Percentiles rank a stretch among this genome's conserved stretches.
phyloP scores from a whole-genome alignment of 768 basidiomycete species.

The Boletus tomentosulus region DNA sequence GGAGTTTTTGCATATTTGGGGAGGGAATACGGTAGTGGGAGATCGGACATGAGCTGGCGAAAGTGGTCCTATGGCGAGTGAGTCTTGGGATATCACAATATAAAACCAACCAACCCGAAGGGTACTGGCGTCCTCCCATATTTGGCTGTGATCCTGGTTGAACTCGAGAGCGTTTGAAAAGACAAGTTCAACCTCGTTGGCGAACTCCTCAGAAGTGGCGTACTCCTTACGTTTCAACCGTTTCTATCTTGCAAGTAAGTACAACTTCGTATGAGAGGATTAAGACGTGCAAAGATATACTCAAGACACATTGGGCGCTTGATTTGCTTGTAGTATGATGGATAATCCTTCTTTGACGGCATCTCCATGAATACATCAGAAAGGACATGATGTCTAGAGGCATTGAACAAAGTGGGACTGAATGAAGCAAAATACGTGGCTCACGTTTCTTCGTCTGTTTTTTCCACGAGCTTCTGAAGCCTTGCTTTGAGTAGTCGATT shows the following conservation, averaged over 20 bases:
- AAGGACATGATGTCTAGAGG: slow-evolving; percentile 56
- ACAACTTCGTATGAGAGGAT: neutral
- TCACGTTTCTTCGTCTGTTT: slow-evolving; percentile 62
- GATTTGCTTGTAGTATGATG: slow-evolving; percentile 76
- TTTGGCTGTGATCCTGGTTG: slow-evolving; percentile 79
- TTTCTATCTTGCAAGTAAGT: slow-evolving; percentile 47
- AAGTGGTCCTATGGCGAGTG: slow-evolving; percentile 57
- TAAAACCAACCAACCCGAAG: slow-evolving; percentile 49
- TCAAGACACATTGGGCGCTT: slow-evolving; percentile 76
- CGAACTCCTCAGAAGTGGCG: slow-evolving; percentile 60
- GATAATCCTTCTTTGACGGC: slow-evolving; percentile 75
- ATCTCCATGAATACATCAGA: slow-evolving; percentile 81
- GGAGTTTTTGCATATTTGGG: slow-evolving; percentile 55
- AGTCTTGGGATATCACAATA: slow-evolving; percentile 5
- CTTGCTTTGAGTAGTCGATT: slow-evolving; percentile 62
- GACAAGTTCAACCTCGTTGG: slow-evolving; percentile 83
- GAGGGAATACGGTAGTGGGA: slow-evolving; percentile 64
- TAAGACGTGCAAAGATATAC: slow-evolving; percentile 62
- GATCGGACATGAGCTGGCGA: slow-evolving; percentile 70
- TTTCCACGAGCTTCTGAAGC: slow-evolving; percentile 69
- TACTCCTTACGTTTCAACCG: slow-evolving; percentile 81
- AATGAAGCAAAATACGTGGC: slow-evolving; percentile 23
- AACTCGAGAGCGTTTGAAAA: slow-evolving; percentile 87
- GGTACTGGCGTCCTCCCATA: slow-evolving; percentile 73
- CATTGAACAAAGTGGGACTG: neutral